These are phyloP conservation scores for Pseudopyricularia cyperi DNA, from an alignment of 2,329 filamentous ascomycete species.

Conservation along the genomic window DNA sequence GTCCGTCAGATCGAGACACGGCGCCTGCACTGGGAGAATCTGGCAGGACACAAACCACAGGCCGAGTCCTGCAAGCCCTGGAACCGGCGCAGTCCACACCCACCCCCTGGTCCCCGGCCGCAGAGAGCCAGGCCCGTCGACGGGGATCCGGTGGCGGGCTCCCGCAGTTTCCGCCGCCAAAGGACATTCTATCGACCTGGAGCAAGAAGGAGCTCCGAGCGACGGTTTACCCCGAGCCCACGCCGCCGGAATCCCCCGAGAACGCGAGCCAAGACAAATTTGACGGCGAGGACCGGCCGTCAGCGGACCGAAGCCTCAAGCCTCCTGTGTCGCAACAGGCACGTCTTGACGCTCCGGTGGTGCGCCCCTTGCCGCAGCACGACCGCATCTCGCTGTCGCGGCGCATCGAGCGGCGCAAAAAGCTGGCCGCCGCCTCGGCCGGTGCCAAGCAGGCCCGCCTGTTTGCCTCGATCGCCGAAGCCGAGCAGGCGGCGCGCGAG, in stretches of 20 bases:
- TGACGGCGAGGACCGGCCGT: background rate
- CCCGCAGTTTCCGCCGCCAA: background rate
- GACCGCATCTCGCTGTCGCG: slow-evolving; percentile 2
- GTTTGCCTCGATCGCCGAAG: slow-evolving; percentile 1
- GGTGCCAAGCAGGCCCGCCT: background rate
- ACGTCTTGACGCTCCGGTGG: background rate
- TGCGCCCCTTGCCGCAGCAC: background rate
- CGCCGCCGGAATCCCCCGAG: slow-evolving; percentile 1
- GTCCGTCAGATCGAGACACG: background rate
- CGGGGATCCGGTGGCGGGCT: background rate
- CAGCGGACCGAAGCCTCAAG: background rate
- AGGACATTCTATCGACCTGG: background rate
- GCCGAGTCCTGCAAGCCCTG: background rate
- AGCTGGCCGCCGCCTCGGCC: background rate
- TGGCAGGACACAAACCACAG: too few species aligned
- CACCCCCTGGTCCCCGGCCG: background rate
- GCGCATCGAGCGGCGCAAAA: slow-evolving; percentile 3
- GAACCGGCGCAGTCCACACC: background rate
- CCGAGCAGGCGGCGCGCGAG: background rate
- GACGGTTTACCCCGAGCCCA: background rate
- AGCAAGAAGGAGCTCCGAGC: background rate
- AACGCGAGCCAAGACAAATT: background rate
- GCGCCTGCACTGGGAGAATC: too few species aligned
- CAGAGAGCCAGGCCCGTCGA: background rate
- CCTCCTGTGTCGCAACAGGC: background rate